Evolutionary conservation across 495 filamentous ascomycete species (phyloP), one percentile per base, ranked within the genome.

Genomic region (Viridothelium virens): DNA sequence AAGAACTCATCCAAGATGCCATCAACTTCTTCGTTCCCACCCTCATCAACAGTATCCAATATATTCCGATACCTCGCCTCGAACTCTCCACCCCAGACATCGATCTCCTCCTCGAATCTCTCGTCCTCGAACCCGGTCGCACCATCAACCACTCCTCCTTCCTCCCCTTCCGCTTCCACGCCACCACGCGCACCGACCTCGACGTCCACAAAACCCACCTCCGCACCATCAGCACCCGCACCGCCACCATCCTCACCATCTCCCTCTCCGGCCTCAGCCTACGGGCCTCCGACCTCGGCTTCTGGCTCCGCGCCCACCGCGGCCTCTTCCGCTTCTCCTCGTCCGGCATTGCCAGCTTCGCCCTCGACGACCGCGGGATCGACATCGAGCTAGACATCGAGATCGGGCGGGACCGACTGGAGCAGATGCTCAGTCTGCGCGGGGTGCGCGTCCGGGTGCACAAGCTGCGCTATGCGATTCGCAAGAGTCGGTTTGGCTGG

Each of bases 101-200:
- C 68, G 91, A 96, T 69, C 83, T 97, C 11, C 79, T 97, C 0
- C 77, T 97, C 7, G 93, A 96, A 70, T 96, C 94, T 65, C 79
- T 97, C 47, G 88, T 97, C 63, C 79, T 97, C 44, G 92, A 97
- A 69, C 93, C 93, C 0, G 93, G 93, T 31, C 81, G 79, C 39
- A 94, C 91, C 2, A 82, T 96, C 69, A 94, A 96, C 73, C 82
- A 86, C 68, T 87, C 88, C 2, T 96, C 91, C 0, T 96, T 97
- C 82, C 84, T 96, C 14, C 93, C 93, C 0, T 92, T 90, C 75
- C 84, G 86, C 47, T 81, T 96, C 64, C 86, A 88, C 47, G 77
- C 96, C 46, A 86, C 91, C 69, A 91, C 90, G 0, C 89, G 87
- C 74, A 96, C 92, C 70, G 88, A 95, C 71, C 79, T 97, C 48